A percentile compares a stretch with the other conserved stretches of the same genome.
Evolutionary conservation across 2,329 filamentous ascomycete genomes (phyloP).

Genomic region (Monilinia aucupariae): DNA sequence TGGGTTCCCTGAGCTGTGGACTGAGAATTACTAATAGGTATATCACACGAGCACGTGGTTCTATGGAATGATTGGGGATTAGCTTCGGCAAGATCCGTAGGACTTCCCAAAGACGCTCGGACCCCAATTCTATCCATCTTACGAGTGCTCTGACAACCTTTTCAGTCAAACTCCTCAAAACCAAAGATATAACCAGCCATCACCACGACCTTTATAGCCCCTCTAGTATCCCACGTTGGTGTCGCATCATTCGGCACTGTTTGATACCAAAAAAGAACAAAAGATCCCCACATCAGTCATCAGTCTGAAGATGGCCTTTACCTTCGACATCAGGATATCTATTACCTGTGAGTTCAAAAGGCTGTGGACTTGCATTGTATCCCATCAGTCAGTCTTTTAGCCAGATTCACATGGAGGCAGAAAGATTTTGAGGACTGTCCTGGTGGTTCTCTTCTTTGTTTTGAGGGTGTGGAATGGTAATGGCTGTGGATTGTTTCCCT

Average conservation of each 20-base stretch:
- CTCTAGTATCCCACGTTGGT: background rate
- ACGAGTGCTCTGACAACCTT: background rate
- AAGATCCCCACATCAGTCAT: background rate
- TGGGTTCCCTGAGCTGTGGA: too few species aligned
- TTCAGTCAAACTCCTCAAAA: background rate
- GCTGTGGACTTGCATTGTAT: background rate
- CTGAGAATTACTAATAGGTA: background rate
- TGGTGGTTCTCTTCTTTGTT: background rate
- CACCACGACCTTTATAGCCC: background rate
- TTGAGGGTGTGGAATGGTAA: background rate
- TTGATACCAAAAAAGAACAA: background rate
- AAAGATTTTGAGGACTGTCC: background rate
- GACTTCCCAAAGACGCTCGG: background rate
- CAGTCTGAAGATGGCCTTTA: background rate
- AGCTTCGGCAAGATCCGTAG: conserved; percentile 1
- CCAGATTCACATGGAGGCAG: background rate
- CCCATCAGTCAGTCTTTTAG: background rate
- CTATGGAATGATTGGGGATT: background rate
- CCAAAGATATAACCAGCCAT: background rate
- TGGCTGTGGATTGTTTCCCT: background rate
- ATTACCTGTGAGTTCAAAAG: background rate
- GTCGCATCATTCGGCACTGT: background rate
- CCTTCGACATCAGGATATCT: background rate
- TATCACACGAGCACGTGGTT: background rate
- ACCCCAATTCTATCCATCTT: background rate